Evolutionary conservation across 192 early-diverging fungal genomes (phyloP).

Genomic region (Coemansia sp.): DNA sequence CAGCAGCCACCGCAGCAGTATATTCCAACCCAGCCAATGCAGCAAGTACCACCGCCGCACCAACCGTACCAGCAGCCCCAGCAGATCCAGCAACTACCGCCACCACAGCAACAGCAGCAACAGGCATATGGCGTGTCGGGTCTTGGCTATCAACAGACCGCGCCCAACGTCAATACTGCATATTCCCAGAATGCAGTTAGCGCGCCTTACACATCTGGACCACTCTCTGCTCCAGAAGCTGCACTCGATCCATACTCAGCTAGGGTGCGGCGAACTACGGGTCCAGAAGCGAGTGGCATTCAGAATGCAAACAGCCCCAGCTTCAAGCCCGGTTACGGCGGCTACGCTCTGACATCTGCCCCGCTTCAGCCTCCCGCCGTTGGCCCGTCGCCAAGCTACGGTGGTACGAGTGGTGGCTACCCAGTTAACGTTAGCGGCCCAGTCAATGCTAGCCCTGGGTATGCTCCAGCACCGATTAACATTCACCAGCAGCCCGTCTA

Average conservation of each 20-base stretch:
- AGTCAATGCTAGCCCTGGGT: slow-evolving; percentile 17
- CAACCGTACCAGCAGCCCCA: slow-evolving; percentile 27
- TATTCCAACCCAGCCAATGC: slow-evolving; percentile 8
- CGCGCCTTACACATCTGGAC: slow-evolving; percentile 4
- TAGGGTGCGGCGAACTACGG: slow-evolving; percentile 27
- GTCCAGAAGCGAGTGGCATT: slow-evolving; percentile 17
- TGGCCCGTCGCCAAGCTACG: slow-evolving; percentile 19
- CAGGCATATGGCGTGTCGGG: slow-evolving; percentile 15
- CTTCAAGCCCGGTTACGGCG: slow-evolving; percentile 45
- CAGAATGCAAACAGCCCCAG: slow-evolving; percentile 16
- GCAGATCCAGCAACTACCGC: slow-evolving; percentile 21
- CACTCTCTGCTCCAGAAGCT: slow-evolving; percentile 14
- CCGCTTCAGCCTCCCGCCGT: slow-evolving; percentile 19
- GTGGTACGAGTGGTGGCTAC: slow-evolving; percentile 13
- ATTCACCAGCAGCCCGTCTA: slow-evolving; percentile 28
- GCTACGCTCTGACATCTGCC: slow-evolving; percentile 31
- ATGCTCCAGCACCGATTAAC: slow-evolving; percentile 22
- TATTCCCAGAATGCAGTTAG: slow-evolving; percentile 12
- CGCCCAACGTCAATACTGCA: neutral
- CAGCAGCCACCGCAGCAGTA: slow-evolving; percentile 15
- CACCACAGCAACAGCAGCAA: slow-evolving; percentile 1
- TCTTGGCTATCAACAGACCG: neutral
- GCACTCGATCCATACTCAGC: slow-evolving; percentile 39
- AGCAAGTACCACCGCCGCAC: slow-evolving; percentile 11
- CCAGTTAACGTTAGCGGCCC: slow-evolving; percentile 6